Evolutionary conservation across 495 filamentous ascomycete species (phyloP).

Genomic region (Tirmania nivea): DNA sequence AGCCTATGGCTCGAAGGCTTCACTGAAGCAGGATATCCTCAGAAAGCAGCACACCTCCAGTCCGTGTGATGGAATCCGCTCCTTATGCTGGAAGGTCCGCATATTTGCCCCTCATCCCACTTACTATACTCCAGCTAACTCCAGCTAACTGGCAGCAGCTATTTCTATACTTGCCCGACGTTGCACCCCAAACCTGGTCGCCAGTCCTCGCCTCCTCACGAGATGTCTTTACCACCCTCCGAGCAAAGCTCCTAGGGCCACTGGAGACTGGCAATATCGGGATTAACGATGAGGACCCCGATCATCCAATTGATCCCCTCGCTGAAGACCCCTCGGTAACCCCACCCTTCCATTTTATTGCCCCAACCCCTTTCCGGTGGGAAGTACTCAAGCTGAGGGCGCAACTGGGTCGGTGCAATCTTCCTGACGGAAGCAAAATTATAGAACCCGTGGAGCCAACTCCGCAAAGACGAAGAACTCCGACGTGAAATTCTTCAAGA

Average conservation of each 20-base stretch:
- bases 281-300: conserved; percentile 1
- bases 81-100: conserved; percentile 79
- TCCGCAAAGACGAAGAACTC: conserved; percentile 63
- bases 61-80: conserved; percentile 50
- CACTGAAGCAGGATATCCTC: conserved; percentile 36
- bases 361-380: no score
- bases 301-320: conserved; percentile 47
- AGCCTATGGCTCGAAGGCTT: conserved; percentile 9
- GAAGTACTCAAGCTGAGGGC: background rate
- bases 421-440: background rate
- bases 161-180: conserved; percentile 57
- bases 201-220: conserved; percentile 43
- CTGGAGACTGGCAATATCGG: conserved; percentile 1
- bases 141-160: conserved; percentile 25
- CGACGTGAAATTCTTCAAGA: conserved; percentile 88
- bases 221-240: conserved; percentile 46
- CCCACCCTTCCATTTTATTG: background rate
- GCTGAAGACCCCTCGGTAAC: conserved; percentile 66
- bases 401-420: conserved; percentile 1
- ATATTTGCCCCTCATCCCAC: no score
- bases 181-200: conserved; percentile 46
- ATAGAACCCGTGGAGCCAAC: conserved; percentile 73
- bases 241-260: conserved; percentile 51
- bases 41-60: conserved; percentile 31
- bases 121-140: no score